Evolutionary conservation across 306 rosid species (phyloP).

Genomic region (Vigna trinervia): DNA sequence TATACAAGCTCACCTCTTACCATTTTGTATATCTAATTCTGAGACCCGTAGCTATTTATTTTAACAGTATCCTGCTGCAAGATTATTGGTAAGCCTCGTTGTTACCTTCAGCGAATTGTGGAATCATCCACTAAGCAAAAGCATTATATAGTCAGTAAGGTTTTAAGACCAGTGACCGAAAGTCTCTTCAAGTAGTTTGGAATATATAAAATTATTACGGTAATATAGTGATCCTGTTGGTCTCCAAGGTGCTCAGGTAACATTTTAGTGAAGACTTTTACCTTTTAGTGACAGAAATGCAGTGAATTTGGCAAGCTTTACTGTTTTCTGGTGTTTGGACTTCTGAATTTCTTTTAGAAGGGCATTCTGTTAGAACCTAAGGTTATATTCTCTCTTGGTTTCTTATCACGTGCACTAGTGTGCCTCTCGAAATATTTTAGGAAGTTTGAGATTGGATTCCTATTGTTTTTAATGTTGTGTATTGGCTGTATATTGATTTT

Average conservation of each 20-base stretch:
- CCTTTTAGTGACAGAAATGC: not conserved
- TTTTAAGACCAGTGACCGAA: not conserved
- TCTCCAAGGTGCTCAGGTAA: not conserved
- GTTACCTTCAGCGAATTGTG: not conserved
- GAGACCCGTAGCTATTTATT: constrained; percentile 20
- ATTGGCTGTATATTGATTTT: too few relatives aligned
- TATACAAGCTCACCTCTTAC: not conserved
- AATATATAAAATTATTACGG: not conserved
- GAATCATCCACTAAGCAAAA: not conserved
- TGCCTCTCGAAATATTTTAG: too few relatives aligned
- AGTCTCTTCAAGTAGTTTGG: not conserved
- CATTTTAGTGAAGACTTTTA: not conserved
- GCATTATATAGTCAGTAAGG: not conserved
- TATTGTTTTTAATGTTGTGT: too few relatives aligned
- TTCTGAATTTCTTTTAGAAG: not conserved
- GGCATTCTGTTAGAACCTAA: constrained; percentile 14
- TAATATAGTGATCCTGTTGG: constrained; percentile 3
- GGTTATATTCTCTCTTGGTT: constrained; percentile 22
- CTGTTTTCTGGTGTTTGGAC: constrained; percentile 20
- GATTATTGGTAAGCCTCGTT: not conserved
- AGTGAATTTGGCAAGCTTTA: not conserved
- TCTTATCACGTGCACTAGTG: constrained; percentile 8
- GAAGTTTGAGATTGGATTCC: too few relatives aligned
- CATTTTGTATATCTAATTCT: constrained; percentile 7
- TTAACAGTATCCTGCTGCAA: constrained; percentile 2